Conservation (phyloP, 352 stramenopile genomes). For the Globisporangium radiosum region DNA sequence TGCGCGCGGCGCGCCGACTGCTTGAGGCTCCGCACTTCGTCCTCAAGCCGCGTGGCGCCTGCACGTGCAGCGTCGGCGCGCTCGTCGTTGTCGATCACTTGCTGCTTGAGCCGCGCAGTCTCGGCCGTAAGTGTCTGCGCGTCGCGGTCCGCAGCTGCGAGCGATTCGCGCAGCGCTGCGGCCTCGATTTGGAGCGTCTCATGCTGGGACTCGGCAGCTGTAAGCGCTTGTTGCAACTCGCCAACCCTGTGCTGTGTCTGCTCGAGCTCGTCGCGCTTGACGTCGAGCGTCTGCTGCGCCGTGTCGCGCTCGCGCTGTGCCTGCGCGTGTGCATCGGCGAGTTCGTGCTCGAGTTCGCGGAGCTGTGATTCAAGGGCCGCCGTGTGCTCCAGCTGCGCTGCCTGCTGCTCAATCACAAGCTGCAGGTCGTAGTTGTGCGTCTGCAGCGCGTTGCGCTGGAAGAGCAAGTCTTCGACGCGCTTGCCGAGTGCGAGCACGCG, state of each 20-base stretch:
- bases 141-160: constrained; percentile 17
- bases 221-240: too few species aligned
- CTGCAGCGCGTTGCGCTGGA: constrained; percentile 60
- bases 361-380: constrained; percentile 24
- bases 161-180: constrained; percentile 3
- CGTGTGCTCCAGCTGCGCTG: constrained; percentile 39
- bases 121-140: constrained; percentile 27
- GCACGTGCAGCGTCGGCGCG: constrained; percentile 34
- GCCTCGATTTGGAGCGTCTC: constrained; percentile 16
- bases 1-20: constrained; percentile 53
- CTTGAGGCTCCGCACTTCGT: constrained; percentile 53
- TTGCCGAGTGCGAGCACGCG: constrained; percentile 57
- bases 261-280: not conserved
- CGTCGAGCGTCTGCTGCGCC: not conserved
- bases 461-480: constrained; percentile 61
- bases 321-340: constrained; percentile 12
- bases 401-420: constrained; percentile 55
- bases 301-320: not conserved
- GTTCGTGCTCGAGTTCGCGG: constrained; percentile 33
- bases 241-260: not conserved
- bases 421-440: constrained; percentile 76
- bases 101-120: constrained; percentile 25
- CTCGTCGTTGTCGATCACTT: constrained; percentile 42
- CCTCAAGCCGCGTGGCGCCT: constrained; percentile 31
- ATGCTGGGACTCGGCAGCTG: constrained; percentile 1